Evolutionary conservation across 2,329 filamentous ascomycete species (phyloP).

Genomic region (Colletotrichum plurivorum): DNA sequence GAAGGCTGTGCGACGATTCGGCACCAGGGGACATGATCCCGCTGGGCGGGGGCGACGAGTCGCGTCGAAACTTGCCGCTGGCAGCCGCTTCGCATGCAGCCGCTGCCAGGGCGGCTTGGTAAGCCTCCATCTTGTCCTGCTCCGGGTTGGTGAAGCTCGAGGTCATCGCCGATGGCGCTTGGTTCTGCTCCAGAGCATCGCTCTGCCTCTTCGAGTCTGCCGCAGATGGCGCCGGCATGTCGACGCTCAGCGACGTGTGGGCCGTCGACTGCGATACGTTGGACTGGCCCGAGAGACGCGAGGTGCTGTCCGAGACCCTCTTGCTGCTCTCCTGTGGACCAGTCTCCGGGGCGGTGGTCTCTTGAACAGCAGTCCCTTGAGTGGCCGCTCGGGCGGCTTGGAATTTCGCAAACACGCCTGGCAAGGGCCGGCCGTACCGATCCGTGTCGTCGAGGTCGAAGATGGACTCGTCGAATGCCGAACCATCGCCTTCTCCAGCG

Average conservation of each 20-base stretch:
- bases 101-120: constrained; percentile 87
- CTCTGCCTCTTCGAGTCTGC: constrained; percentile 33
- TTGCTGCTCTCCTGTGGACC: constrained; percentile 55
- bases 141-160: constrained; percentile 36
- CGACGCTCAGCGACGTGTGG: constrained; percentile 64
- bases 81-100: constrained; percentile 84
- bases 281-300: constrained; percentile 61
- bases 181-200: constrained; percentile 26
- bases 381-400: constrained; percentile 58
- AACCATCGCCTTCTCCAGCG: constrained; percentile 65
- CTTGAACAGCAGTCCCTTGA: constrained; percentile 34
- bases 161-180: constrained; percentile 42
- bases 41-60: constrained; percentile 59
- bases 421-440: constrained; percentile 72
- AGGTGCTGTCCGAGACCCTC: constrained; percentile 62
- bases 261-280: constrained; percentile 63
- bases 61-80: constrained; percentile 81
- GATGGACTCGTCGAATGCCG: constrained; percentile 79
- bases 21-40: constrained; percentile 45
- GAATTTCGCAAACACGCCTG: constrained; percentile 69
- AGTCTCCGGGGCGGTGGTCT: constrained; percentile 59
- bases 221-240: constrained; percentile 21
- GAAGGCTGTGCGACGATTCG: constrained; percentile 42
- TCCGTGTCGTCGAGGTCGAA: constrained; percentile 79
- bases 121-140: constrained; percentile 67